phyloP scores from a whole-genome alignment of 768 basidiomycete species.

The Suillus lakei region DNA sequence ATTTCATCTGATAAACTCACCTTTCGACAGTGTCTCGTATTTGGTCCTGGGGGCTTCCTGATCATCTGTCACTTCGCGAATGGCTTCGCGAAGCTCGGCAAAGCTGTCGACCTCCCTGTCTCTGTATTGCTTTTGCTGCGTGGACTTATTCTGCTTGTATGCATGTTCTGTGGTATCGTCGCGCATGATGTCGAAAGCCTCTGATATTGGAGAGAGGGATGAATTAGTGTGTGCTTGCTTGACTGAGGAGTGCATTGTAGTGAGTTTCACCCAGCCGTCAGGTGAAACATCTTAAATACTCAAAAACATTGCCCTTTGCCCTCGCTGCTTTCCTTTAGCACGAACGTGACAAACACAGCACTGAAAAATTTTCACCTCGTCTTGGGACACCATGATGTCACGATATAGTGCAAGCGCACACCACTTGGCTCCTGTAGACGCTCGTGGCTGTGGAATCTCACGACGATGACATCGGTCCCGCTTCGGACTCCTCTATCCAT shows the following conservation, averaged over 20 bases:
- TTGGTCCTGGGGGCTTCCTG: neutral
- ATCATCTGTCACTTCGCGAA: neutral
- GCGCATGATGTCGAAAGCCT: neutral
- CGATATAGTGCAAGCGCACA: neutral
- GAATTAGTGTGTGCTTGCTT: neutral
- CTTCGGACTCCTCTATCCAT: neutral
- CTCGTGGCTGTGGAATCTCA: neutral
- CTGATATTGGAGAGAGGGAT: neutral
- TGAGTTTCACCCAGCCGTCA: neutral
- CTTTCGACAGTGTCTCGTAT: neutral
- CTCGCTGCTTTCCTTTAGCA: neutral
- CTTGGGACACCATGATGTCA: neutral
- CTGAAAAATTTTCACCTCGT: neutral
- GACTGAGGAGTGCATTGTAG: neutral
- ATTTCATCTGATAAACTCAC: neutral
- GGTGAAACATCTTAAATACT: neutral
- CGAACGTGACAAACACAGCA: slow-evolving; percentile 3
- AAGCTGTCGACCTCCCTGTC: slow-evolving; percentile 1
- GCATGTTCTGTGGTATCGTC: neutral
- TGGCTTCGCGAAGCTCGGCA: slow-evolving; percentile 1
- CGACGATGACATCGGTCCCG: neutral
- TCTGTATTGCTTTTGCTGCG: slow-evolving; percentile 6
- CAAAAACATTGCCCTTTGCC: neutral
- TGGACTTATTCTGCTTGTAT: neutral
- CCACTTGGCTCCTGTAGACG: too few species aligned